A percentile compares a stretch with the other conserved stretches of the same genome.
phyloP scores from a whole-genome alignment of 768 basidiomycete genomes.

The Suillus brevipes region DNA sequence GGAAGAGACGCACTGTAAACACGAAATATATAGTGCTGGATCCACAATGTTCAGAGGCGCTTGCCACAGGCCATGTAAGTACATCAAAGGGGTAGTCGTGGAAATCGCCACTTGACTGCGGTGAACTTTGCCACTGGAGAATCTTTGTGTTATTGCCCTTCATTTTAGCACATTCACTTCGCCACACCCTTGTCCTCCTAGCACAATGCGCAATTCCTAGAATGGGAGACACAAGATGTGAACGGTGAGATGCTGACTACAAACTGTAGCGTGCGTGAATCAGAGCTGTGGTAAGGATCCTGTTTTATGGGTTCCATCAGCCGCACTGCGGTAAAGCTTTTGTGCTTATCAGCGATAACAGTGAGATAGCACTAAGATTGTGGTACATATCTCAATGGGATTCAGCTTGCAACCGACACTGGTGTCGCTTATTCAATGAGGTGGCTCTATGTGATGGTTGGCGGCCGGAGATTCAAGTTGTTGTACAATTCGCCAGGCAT shows the following conservation, averaged over 20 bases:
- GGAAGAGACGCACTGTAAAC: slow-evolving; percentile 11
- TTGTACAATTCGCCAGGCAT: not conserved
- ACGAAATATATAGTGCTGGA: slow-evolving; percentile 22
- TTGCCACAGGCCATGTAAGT: not conserved
- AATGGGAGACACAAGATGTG: too few relatives aligned
- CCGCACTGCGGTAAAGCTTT: too few relatives aligned
- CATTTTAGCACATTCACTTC: too few relatives aligned
- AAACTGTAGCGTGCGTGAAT: not conserved
- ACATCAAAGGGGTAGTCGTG: not conserved
- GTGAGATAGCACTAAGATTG: too few relatives aligned
- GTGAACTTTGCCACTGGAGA: not conserved
- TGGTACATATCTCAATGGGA: too few relatives aligned
- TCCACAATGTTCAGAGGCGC: not conserved
- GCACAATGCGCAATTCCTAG: too few relatives aligned
- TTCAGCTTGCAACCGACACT: too few relatives aligned
- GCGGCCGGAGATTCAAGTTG: too few relatives aligned
- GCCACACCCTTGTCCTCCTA: too few relatives aligned
- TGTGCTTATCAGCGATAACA: too few relatives aligned
- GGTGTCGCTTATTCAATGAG: too few relatives aligned
- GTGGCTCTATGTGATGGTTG: not conserved
- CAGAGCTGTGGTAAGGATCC: not conserved
- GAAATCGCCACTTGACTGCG: slow-evolving; percentile 15
- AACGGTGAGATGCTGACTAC: not conserved
- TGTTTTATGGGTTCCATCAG: not conserved
- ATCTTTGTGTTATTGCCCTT: too few relatives aligned